Percentiles rank a stretch among this genome's conserved stretches.
These are phyloP conservation scores for Fraxinus ornus DNA, from an alignment of 305 asterid genomes.

Conservation along the genomic window DNA sequence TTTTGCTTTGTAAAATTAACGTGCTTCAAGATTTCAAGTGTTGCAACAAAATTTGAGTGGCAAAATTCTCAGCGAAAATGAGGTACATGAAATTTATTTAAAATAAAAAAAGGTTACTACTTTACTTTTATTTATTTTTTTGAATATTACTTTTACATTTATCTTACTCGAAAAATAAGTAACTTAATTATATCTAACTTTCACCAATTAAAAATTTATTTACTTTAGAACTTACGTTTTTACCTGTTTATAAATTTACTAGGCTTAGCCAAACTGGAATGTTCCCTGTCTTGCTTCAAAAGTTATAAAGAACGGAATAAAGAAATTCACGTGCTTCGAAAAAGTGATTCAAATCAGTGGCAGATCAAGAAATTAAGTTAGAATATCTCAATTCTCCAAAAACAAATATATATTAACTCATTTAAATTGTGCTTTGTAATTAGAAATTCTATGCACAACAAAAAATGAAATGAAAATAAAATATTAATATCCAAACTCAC, in stretches of 20 bases:
- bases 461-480: not conserved
- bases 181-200: not conserved
- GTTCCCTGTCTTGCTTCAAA: no score
- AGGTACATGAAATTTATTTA: not conserved
- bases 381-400: not conserved
- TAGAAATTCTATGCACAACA: not conserved
- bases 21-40: not conserved
- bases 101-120: not conserved
- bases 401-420: not conserved
- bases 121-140: not conserved
- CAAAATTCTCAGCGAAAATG: not conserved
- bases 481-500: conserved; percentile 39
- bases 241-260: not conserved
- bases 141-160: not conserved
- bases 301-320: no score
- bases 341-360: not conserved
- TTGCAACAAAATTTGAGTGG: not conserved
- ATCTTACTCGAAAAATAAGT: not conserved
- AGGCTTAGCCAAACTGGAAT: no score
- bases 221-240: not conserved
- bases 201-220: not conserved
- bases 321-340: not conserved
- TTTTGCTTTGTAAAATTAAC: not conserved
- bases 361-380: not conserved
- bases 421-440: not conserved